phyloP scores from a whole-genome alignment of 129 eudicot genomes.

The Helichrysum umbraculigerum region DNA sequence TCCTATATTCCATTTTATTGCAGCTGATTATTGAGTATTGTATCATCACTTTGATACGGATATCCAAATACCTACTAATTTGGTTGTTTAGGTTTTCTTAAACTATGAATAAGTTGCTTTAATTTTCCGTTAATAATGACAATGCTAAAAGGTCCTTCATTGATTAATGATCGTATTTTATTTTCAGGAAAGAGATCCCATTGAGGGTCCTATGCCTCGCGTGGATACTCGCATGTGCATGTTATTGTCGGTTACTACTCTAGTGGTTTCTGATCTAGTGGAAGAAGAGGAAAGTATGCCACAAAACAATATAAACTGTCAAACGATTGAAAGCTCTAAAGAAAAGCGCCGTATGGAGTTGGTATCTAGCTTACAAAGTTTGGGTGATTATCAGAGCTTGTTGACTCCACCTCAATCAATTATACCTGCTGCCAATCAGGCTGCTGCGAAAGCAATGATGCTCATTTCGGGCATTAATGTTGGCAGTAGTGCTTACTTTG shows the following conservation, averaged over 20 bases:
- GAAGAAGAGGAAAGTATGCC: constrained; percentile 63
- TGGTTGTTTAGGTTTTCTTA: not conserved
- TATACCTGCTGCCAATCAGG: constrained; percentile 76
- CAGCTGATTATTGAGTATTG: too few relatives aligned
- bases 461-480: constrained; percentile 65
- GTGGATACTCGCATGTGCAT: constrained; percentile 85
- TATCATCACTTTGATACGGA: too few relatives aligned
- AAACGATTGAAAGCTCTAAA: constrained; percentile 28
- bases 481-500: constrained; percentile 55
- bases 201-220: constrained; percentile 97
- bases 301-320: constrained; percentile 38
- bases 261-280: constrained; percentile 81
- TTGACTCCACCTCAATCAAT: constrained; percentile 74
- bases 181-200: constrained; percentile 88
- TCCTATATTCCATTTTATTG: too few relatives aligned
- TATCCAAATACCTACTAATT: not conserved
- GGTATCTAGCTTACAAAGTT: constrained; percentile 68
- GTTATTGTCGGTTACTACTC: constrained; percentile 72
- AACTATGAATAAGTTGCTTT: too few relatives aligned
- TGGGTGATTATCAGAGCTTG: constrained; percentile 74
- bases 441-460: constrained; percentile 97
- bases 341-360: constrained; percentile 65
- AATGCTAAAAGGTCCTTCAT: constrained; percentile 1
- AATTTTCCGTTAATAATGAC: not conserved
- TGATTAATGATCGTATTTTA: constrained; percentile 1